A percentile compares a stretch with the other conserved stretches of the same genome.
phyloP scores from a whole-genome alignment of 1,284 basidiomycete genomes.

The Tilletia caries region DNA sequence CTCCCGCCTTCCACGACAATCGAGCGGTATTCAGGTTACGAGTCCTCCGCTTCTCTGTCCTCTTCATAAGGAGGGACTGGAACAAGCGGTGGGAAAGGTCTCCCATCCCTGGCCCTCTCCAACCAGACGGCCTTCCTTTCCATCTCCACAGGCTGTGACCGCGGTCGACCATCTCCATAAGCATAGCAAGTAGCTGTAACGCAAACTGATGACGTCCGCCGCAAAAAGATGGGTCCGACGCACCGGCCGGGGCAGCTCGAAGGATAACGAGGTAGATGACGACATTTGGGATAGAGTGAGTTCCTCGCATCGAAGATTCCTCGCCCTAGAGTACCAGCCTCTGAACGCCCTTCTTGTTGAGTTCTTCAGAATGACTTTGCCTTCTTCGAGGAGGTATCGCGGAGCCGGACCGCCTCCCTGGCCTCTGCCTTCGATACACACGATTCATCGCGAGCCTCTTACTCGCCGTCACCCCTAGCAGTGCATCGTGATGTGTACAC shows the following conservation, averaged over 20 bases:
- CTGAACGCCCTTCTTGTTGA: too few relatives aligned
- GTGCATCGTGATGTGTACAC: neutral
- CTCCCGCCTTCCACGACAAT: too few relatives aligned
- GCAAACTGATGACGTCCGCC: neutral
- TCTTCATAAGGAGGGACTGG: too few relatives aligned
- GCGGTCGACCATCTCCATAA: too few relatives aligned
- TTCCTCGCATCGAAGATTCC: neutral
- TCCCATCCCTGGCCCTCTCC: too few relatives aligned
- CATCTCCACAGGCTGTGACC: too few relatives aligned
- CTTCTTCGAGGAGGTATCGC: neutral
- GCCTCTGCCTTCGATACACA: neutral
- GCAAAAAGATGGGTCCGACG: neutral
- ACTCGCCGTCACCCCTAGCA: neutral
- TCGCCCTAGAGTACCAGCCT: too few relatives aligned
- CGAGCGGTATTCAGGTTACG: too few relatives aligned
- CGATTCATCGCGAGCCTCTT: neutral
- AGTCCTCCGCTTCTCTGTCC: too few relatives aligned
- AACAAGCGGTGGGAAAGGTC: too few relatives aligned
- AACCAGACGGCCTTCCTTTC: too few relatives aligned
- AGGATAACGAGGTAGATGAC: neutral
- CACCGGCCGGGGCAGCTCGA: neutral
- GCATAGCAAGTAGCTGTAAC: too few relatives aligned
- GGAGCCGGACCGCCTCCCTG: neutral
- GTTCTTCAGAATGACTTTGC: neutral
- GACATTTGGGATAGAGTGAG: constrained; percentile 1